These are phyloP conservation scores for Sonneratia caseolaris DNA, from an alignment of 345 rosid genomes.

Conservation along the genomic window DNA sequence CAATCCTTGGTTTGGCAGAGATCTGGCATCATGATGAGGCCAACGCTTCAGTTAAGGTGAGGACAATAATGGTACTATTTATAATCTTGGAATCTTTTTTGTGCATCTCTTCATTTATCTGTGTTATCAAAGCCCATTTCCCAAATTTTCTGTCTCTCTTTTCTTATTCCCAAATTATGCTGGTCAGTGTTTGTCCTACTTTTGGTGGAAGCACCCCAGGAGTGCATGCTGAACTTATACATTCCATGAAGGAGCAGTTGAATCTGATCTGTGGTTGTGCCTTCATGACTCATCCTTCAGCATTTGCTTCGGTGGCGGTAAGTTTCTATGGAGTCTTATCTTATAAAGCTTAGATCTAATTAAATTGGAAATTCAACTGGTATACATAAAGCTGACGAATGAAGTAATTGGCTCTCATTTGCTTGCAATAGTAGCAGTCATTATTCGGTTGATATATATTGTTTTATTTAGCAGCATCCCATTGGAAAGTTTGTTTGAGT, in stretches of 20 bases:
- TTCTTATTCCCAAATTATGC: background rate
- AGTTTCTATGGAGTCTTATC: conserved; percentile 15
- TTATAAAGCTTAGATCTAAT: background rate
- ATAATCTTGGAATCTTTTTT: background rate
- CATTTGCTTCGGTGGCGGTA: conserved; percentile 73
- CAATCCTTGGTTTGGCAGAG: conserved; percentile 90
- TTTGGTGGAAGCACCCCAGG: conserved; percentile 95
- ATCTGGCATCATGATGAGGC: conserved; percentile 87
- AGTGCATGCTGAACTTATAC: conserved; percentile 58
- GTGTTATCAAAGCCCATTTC: background rate
- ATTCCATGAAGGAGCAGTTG: conserved; percentile 66
- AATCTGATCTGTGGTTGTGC: conserved; percentile 75
- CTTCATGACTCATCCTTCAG: conserved; percentile 51
- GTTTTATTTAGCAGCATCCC: background rate
- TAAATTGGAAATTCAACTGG: background rate
- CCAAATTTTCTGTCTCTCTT: background rate
- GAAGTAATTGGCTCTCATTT: background rate
- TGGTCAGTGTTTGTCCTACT: conserved; percentile 60
- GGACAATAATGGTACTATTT: background rate
- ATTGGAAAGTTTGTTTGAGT: background rate
- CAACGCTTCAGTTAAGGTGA: conserved; percentile 74
- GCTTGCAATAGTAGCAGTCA: background rate
- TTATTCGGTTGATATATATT: background rate
- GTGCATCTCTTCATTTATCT: background rate
- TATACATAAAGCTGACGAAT: background rate